These are phyloP conservation scores for Botrytis fabae DNA, from an alignment of 2,329 filamentous ascomycete genomes.

Conservation along the genomic window DNA sequence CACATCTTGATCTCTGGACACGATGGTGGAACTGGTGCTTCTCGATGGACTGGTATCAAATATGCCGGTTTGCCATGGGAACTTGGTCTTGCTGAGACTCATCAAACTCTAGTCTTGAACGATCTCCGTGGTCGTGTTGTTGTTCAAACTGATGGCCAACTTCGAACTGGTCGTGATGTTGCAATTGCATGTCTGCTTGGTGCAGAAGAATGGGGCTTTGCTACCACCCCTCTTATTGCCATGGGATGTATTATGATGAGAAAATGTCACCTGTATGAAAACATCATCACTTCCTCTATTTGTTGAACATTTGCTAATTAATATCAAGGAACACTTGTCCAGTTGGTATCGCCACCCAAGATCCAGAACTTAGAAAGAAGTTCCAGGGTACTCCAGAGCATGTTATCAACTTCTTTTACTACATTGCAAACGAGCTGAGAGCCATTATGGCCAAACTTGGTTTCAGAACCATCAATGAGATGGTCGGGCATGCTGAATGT, in stretches of 20 bases:
- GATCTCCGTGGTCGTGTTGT: constrained; percentile 93
- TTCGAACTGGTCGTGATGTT: constrained; percentile 89
- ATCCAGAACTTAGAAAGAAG: constrained; percentile 91
- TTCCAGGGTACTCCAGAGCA: constrained; percentile 92
- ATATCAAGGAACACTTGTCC: constrained; percentile 68
- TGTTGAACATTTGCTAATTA: constrained; percentile 1
- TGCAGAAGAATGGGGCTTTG: constrained; percentile 98
- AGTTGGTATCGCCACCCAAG: constrained; percentile 93
- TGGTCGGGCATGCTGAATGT: constrained; percentile 90
- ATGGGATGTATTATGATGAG: constrained; percentile 98
- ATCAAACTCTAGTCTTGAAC: constrained; percentile 94
- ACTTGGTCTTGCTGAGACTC: constrained; percentile 91
- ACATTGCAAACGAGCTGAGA: constrained; percentile 91
- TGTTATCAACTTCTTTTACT: constrained; percentile 95
- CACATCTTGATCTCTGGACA: constrained; percentile 97
- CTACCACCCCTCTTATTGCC: constrained; percentile 89
- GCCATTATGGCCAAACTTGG: constrained; percentile 96
- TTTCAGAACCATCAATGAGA: constrained; percentile 94
- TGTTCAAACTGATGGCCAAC: constrained; percentile 93
- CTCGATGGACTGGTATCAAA: constrained; percentile 97
- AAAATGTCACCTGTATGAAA: constrained; percentile 58
- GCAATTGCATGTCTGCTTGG: constrained; percentile 92
- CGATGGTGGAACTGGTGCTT: constrained; percentile 94
- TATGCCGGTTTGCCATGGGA: constrained; percentile 97
- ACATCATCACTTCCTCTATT: too few relatives aligned